Evolutionary conservation across 495 filamentous ascomycete species (phyloP).

Genomic region (Podospora bellae-mahoneyi): DNA sequence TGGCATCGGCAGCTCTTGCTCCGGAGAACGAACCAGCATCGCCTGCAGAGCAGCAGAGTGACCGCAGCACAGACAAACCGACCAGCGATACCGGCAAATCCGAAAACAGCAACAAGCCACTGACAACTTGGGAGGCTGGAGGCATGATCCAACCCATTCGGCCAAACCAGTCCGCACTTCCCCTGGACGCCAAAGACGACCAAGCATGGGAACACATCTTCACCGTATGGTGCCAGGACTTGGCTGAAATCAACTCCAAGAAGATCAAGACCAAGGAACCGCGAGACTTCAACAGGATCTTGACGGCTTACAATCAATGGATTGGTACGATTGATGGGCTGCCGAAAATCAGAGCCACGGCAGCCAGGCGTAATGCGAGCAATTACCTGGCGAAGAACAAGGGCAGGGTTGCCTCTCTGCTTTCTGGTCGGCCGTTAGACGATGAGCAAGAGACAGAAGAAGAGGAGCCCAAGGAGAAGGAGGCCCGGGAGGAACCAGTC

Average conservation of each 20-base stretch:
- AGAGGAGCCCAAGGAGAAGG: not conserved
- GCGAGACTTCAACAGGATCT: conserved; percentile 8
- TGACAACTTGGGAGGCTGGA: not conserved
- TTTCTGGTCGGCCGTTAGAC: conserved; percentile 1
- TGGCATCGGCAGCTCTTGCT: conserved; percentile 10
- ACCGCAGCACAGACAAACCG: not conserved
- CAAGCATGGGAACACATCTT: conserved; percentile 23
- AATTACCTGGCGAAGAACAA: conserved; percentile 14
- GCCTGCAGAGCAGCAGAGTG: not conserved
- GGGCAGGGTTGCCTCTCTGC: conserved; percentile 7
- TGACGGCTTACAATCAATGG: conserved; percentile 20
- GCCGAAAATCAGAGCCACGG: conserved; percentile 15
- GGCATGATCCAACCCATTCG: not conserved
- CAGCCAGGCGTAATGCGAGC: conserved; percentile 17
- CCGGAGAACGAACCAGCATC: not conserved
- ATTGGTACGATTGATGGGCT: conserved; percentile 19
- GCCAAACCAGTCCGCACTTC: conserved; percentile 1
- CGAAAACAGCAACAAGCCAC: not conserved
- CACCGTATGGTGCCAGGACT: conserved; percentile 22
- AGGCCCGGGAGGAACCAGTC: not conserved
- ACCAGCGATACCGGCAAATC: not conserved
- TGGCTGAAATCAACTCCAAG: conserved; percentile 16
- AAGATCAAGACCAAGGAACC: conserved; percentile 8
- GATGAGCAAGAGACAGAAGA: too few relatives aligned
- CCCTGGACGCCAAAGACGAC: conserved; percentile 4